phyloP scores from a whole-genome alignment of 2,329 filamentous ascomycete genomes.

The Trichothecium sympodiale region DNA sequence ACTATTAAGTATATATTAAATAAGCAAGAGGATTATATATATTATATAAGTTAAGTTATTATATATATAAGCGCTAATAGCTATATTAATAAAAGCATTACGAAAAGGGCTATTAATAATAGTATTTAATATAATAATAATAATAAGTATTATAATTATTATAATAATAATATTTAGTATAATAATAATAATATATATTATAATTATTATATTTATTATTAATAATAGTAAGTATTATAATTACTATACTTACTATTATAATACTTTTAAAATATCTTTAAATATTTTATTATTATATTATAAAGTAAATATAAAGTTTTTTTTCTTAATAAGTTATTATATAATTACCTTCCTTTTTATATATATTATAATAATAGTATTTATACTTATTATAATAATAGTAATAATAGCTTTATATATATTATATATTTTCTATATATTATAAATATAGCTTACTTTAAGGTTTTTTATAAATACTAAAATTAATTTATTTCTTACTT shows the following conservation, averaged over 20 bases:
- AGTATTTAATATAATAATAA: background rate
- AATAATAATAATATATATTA: background rate
- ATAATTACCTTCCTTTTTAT: background rate
- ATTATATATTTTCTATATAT: too few relatives aligned
- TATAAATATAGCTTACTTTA: too few relatives aligned
- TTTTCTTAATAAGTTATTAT: background rate
- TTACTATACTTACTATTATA: too few relatives aligned
- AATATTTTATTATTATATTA: background rate
- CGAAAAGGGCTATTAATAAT: background rate
- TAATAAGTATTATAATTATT: background rate
- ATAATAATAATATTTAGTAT: background rate
- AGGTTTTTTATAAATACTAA: too few relatives aligned
- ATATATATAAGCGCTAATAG: background rate
- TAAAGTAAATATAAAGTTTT: background rate
- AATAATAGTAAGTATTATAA: too few relatives aligned
- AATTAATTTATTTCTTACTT: background rate
- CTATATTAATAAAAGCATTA: background rate
- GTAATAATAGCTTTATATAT: too few relatives aligned
- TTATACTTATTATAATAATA: background rate
- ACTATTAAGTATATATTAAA: background rate
- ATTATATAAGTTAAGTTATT: too few relatives aligned
- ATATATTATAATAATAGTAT: background rate
- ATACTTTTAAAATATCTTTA: background rate
- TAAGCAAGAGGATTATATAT: background rate
- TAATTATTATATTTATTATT: constrained; percentile 1